These are phyloP conservation scores for Aspergillus chevalieri DNA, from an alignment of 2,329 filamentous ascomycete genomes.

Conservation along the genomic window DNA sequence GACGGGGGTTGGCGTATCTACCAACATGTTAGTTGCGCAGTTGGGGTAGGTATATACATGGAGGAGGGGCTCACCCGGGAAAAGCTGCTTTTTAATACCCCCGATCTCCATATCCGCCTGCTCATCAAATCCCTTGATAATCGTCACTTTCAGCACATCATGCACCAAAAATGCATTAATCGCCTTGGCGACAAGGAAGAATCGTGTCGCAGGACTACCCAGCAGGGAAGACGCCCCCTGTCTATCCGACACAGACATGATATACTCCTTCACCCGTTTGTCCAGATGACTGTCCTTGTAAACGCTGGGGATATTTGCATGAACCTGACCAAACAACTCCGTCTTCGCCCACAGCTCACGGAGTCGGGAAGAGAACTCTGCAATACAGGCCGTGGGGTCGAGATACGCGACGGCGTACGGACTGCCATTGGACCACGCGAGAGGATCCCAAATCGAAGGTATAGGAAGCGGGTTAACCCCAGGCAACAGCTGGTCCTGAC, in stretches of 20 bases:
- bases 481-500: background rate
- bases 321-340: constrained; percentile 11
- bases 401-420: background rate
- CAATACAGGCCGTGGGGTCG: constrained; percentile 2
- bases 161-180: constrained; percentile 22
- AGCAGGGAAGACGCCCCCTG: constrained; percentile 16
- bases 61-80: constrained; percentile 13
- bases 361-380: constrained; percentile 9
- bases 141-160: constrained; percentile 16
- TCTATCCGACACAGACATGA: constrained; percentile 13
- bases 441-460: background rate
- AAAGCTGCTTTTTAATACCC: constrained; percentile 12
- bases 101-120: constrained; percentile 16
- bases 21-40: background rate
- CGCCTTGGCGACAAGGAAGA: constrained; percentile 20
- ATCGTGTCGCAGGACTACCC: constrained; percentile 14
- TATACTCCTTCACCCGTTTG: constrained; percentile 11
- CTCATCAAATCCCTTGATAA: constrained; percentile 20
- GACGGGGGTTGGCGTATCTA: constrained; percentile 13
- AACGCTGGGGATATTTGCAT: constrained; percentile 12
- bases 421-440: background rate
- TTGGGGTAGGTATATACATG: no score
- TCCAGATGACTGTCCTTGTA: constrained; percentile 12
- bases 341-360: constrained; percentile 11
- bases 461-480: background rate